Conservation (phyloP, 179 eudicot species). For the Vitellaria paradoxa region DNA sequence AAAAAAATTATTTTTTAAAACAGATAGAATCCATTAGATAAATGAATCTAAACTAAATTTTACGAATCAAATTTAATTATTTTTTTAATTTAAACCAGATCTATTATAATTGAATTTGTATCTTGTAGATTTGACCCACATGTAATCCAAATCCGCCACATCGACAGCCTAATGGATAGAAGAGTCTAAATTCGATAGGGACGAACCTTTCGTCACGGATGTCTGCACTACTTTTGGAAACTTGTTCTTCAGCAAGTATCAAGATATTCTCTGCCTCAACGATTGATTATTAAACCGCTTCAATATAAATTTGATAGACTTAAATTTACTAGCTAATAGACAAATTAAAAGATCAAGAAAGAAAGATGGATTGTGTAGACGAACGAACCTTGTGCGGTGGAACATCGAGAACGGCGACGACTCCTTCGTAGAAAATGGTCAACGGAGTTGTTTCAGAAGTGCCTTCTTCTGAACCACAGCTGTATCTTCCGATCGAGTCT, state of each 20-base stretch:
- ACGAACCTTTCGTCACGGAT: not conserved
- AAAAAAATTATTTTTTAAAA: too few species aligned
- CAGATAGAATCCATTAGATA: too few species aligned
- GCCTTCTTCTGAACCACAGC: not conserved
- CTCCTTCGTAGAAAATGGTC: constrained; percentile 67
- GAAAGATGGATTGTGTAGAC: not conserved
- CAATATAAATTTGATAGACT: not conserved
- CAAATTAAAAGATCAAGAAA: not conserved
- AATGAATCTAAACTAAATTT: too few species aligned
- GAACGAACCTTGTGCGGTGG: constrained; percentile 36
- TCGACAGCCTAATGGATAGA: too few species aligned
- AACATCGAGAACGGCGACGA: constrained; percentile 50
- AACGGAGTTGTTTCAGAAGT: constrained; percentile 26
- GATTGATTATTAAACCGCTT: not conserved
- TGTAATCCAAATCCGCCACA: too few species aligned
- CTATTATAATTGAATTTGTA: too few species aligned
- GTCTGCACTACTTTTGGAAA: constrained; percentile 24
- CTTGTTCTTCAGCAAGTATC: constrained; percentile 31
- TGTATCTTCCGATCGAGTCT: too few species aligned
- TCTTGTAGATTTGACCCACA: too few species aligned
- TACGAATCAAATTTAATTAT: too few species aligned
- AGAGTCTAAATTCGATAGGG: not conserved
- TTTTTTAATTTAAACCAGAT: too few species aligned
- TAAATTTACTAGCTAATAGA: not conserved
- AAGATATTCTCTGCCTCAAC: constrained; percentile 40